Conservation (phyloP, 306 rosid genomes). For the Vigna mungo region DNA sequence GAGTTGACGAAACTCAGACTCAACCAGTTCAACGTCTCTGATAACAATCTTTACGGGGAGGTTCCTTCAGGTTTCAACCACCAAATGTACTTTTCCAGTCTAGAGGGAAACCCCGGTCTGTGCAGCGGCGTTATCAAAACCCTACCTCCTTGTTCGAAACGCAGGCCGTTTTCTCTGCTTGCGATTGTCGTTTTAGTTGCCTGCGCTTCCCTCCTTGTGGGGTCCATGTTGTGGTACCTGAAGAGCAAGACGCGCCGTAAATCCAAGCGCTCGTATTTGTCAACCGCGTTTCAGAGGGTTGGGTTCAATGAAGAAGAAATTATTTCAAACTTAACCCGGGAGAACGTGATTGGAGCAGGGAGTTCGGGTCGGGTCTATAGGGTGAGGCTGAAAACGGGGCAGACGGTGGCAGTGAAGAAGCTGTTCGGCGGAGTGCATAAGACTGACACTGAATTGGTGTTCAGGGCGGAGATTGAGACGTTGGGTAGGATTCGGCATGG, state of each 20-base stretch:
- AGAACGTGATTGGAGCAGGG: constrained; percentile 70
- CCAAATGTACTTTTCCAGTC: constrained; percentile 47
- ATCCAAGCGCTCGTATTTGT: constrained; percentile 47
- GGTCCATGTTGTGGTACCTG: constrained; percentile 54
- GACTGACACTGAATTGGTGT: constrained; percentile 53
- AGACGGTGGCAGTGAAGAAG: constrained; percentile 73
- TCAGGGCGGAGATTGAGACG: constrained; percentile 75
- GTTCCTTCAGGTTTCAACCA: constrained; percentile 67
- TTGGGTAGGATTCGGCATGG: constrained; percentile 79
- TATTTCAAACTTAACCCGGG: constrained; percentile 47
- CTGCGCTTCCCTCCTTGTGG: constrained; percentile 49
- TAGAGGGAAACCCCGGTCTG: constrained; percentile 67
- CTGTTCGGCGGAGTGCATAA: constrained; percentile 55
- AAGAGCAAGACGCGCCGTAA: constrained; percentile 51
- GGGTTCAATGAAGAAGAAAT: constrained; percentile 71
- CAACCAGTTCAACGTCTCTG: constrained; percentile 66
- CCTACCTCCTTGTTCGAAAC: constrained; percentile 56
- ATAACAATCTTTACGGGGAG: constrained; percentile 63
- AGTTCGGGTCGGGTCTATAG: constrained; percentile 76
- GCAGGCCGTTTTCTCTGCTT: constrained; percentile 48
- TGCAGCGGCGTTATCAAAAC: constrained; percentile 63
- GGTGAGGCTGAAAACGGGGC: constrained; percentile 67
- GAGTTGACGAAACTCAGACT: constrained; percentile 66
- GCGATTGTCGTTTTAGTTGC: constrained; percentile 45
- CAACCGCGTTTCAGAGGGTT: constrained; percentile 66